Evolutionary conservation across 768 basidiomycete species (phyloP), one percentile per base, ranked within the genome.

Genomic region (Lyophyllum decastes): DNA sequence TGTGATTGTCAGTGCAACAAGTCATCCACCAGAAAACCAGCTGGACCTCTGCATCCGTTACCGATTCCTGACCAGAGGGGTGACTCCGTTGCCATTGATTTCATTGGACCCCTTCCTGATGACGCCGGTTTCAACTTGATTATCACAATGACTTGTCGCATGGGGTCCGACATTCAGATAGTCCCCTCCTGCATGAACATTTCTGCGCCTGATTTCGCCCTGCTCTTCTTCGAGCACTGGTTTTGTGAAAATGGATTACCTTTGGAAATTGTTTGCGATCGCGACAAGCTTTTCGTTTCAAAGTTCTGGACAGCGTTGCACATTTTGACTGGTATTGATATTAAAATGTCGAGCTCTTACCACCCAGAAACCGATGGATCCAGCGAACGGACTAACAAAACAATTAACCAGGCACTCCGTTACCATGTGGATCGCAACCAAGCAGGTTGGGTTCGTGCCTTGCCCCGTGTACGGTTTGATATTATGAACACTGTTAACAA

Each of bases 361-460:
- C 76, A 77, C 22, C 75, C 74, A 0, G 61, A 78, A 45, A 75
- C 69, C 0, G 72, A 77, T 54, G 73, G 76, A 0, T 24, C 63
- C 0, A 72, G 66, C 24, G 68, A 77, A 62, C 54, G 61, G 0
- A 64, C 66, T 0, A 72, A 75, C 59, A 65, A 65, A 33, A 68
- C 66, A 1, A 35, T 72, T 2, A 64, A 65, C 50, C 68, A 75
- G 54, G 21, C 44, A 1, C 21, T 74, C 0, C 61, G 64, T 17
- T 69, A 60, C 34, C 61, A 67, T 41, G 68, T 75, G 0, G 56
- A 62, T 1, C 52, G 64, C 1, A 69, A 73, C 22, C 73, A 76
- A 54, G 35, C 38, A 0, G 72, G 66, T 2, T 75, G 75, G 75
- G 60, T 66, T 0, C 10, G n/a, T 0, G 62, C 64, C 0, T 52